Percentiles rank a stretch among this genome's conserved stretches.
Evolutionary conservation across 208 protist genomes (phyloP).

Genomic region (Leishmania mexicana): DNA sequence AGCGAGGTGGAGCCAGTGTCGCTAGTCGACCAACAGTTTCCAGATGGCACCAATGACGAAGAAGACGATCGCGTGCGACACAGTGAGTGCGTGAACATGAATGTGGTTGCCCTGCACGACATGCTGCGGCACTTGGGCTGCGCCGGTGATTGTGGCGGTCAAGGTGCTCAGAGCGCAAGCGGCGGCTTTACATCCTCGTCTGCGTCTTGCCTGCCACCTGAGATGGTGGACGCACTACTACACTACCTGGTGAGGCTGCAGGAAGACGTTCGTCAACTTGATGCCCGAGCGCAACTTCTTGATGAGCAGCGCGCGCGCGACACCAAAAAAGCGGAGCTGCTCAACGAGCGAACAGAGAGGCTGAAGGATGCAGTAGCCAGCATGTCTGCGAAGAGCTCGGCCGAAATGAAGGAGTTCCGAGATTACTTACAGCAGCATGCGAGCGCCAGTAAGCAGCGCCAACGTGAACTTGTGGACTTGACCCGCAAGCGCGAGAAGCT

Average conservation of each 20-base stretch:
- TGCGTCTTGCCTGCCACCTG: constrained; percentile 25
- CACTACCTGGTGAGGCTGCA: constrained; percentile 34
- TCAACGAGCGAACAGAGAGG: constrained; percentile 49
- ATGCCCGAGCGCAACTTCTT: constrained; percentile 8
- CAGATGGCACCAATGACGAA: constrained; percentile 49
- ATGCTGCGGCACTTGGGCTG: constrained; percentile 20
- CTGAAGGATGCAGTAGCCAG: constrained; percentile 35
- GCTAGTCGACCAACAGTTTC: constrained; percentile 32
- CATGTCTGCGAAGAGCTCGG: constrained; percentile 62
- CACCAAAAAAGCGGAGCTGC: constrained; percentile 24
- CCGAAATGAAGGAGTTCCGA: constrained; percentile 45
- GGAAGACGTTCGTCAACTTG: constrained; percentile 25
- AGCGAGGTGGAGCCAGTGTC: constrained; percentile 26
- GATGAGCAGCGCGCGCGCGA: constrained; percentile 26
- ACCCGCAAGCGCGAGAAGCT: constrained; percentile 67
- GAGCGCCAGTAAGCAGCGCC: constrained; percentile 45
- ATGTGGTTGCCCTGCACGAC: constrained; percentile 38
- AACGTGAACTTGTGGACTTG: constrained; percentile 57
- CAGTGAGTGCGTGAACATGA: constrained; percentile 71
- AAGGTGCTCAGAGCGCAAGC: background rate
- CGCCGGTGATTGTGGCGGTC: background rate
- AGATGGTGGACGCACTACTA: constrained; percentile 43
- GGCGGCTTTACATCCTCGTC: background rate
- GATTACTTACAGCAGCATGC: constrained; percentile 43
- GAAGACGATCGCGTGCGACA: constrained; percentile 52